Evolutionary conservation across 2,329 filamentous ascomycete species (phyloP).

Genomic region (Tolypocladium nubicola): DNA sequence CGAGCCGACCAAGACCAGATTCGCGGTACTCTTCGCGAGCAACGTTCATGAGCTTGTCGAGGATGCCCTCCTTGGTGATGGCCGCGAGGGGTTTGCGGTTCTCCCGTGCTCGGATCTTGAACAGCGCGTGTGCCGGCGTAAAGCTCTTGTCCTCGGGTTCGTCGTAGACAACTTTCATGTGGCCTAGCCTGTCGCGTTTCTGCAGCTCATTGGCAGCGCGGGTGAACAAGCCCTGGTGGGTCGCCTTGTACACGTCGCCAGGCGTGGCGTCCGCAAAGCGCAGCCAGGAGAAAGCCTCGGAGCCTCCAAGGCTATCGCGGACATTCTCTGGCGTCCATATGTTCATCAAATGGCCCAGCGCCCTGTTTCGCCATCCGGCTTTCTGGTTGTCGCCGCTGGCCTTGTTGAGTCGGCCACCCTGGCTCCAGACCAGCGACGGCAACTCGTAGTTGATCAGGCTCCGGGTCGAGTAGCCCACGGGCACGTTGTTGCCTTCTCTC

Average conservation of each 20-base stretch:
- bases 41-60: constrained; percentile 72
- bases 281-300: constrained; percentile 76
- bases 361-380: constrained; percentile 73
- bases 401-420: constrained; percentile 65
- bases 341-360: constrained; percentile 74
- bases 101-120: constrained; percentile 66
- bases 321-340: constrained; percentile 81
- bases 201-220: constrained; percentile 54
- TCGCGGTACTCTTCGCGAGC: constrained; percentile 53
- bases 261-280: constrained; percentile 73
- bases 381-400: constrained; percentile 60
- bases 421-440: constrained; percentile 72
- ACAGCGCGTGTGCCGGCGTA: constrained; percentile 64
- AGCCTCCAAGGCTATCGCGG: constrained; percentile 46
- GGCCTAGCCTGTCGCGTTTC: constrained; percentile 49
- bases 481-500: constrained; percentile 70
- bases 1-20: constrained; percentile 66
- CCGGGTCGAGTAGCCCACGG: constrained; percentile 78
- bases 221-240: constrained; percentile 60
- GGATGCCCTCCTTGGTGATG: constrained; percentile 59
- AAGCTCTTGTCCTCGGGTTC: constrained; percentile 51
- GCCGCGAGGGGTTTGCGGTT: constrained; percentile 58
- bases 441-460: constrained; percentile 78
- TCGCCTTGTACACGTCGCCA: constrained; percentile 59
- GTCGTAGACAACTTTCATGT: constrained; percentile 61